These are phyloP conservation scores for Coemansia aciculifera DNA, from an alignment of 192 early-diverging fungal genomes.

Conservation along the genomic window DNA sequence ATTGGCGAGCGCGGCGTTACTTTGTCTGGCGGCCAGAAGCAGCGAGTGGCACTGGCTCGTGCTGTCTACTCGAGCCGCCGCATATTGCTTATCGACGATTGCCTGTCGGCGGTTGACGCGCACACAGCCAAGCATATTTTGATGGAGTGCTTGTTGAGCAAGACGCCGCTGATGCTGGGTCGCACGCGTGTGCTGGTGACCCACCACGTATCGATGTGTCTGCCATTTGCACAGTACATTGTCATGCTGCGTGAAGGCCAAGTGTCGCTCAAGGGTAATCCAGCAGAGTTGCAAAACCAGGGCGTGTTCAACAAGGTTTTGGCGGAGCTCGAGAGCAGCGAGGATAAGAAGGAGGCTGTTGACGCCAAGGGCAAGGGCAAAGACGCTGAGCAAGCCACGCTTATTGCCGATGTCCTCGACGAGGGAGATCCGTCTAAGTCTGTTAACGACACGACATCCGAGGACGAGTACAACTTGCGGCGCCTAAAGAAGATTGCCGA, in stretches of 20 bases:
- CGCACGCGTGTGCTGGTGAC: constrained; percentile 88
- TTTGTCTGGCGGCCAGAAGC: constrained; percentile 82
- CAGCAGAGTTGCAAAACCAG: constrained; percentile 51
- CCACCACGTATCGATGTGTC: constrained; percentile 70
- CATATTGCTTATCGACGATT: constrained; percentile 79
- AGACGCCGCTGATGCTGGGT: constrained; percentile 60
- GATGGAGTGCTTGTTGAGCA: constrained; percentile 68
- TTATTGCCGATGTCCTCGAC: constrained; percentile 29
- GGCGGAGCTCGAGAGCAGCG: constrained; percentile 9
- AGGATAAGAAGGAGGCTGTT: constrained; percentile 24
- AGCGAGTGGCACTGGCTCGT: constrained; percentile 78
- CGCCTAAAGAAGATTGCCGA: constrained; percentile 25
- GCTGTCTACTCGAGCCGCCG: constrained; percentile 72
- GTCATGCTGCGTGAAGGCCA: constrained; percentile 65
- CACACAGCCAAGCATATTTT: constrained; percentile 87
- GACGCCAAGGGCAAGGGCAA: constrained; percentile 31
- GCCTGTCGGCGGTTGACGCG: constrained; percentile 89
- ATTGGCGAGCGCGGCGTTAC: constrained; percentile 83
- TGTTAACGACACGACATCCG: constrained; percentile 15
- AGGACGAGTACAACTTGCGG: constrained; percentile 33
- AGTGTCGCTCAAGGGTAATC: constrained; percentile 57
- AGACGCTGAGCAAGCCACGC: neutral
- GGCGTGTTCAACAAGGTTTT: constrained; percentile 33
- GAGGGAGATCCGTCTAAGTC: constrained; percentile 6
- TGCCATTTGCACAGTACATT: constrained; percentile 49